phyloP scores from a whole-genome alignment of 2,329 filamentous ascomycete genomes.

The Seiridium cupressi region DNA sequence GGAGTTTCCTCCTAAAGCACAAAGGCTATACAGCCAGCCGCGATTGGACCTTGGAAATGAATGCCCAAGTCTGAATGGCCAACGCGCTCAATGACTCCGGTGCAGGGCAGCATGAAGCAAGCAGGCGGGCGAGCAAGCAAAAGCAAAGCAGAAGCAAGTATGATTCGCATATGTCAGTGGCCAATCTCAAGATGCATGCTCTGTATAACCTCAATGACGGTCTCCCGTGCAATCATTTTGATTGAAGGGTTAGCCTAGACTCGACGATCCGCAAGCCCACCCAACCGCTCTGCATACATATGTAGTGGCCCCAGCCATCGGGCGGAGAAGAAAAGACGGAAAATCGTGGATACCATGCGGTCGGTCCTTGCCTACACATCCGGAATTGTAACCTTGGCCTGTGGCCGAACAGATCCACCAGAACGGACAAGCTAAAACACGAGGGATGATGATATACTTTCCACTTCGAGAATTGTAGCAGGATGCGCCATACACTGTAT shows the following conservation, averaged over 20 bases:
- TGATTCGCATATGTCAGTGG: slow-evolving; percentile 37
- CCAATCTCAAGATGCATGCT: slow-evolving; percentile 19
- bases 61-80: no score
- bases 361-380: not conserved
- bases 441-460: slow-evolving; percentile 3
- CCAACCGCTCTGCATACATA: not conserved
- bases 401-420: not conserved
- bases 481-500: not conserved
- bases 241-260: slow-evolving; percentile 20
- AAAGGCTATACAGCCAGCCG: no score
- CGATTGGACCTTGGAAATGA: no score
- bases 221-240: slow-evolving; percentile 15
- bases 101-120: slow-evolving; percentile 5
- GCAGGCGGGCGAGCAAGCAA: slow-evolving; percentile 15
- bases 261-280: slow-evolving; percentile 14
- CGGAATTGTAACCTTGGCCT: not conserved
- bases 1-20: not conserved
- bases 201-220: slow-evolving; percentile 19
- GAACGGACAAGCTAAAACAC: not conserved
- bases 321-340: not conserved
- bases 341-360: not conserved
- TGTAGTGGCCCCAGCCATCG: not conserved
- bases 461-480: slow-evolving; percentile 2
- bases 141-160: slow-evolving; percentile 33
- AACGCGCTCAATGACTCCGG: no score